Evolutionary conservation across 108 stramenopile species (phyloP), one percentile per base, ranked within the genome.

Genomic region (Skeletonema grethae): DNA sequence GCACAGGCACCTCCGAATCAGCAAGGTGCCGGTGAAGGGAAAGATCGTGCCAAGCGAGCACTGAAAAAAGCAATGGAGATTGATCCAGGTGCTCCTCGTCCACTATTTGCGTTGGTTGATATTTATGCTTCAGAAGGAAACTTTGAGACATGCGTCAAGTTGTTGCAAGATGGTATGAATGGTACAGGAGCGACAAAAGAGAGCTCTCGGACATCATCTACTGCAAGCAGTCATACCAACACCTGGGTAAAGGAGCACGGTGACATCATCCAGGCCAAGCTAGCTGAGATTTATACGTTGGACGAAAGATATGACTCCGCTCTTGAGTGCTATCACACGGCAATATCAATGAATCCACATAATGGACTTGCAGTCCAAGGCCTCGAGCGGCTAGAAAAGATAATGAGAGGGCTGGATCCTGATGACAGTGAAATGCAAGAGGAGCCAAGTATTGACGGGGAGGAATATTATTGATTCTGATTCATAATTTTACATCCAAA

Each of bases 11-110:
- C 76, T 16, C 66, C 59, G 39, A 61, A 63, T 46, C 76, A 71
- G 28, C 79, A 70, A 56, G 70, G 65, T 11, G 79, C 50, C 9
- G 50, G 50, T 9, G 80, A 89, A 41, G 89, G 87, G 4, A 80
- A 77, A 59, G 90, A 90, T 10, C 79, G 86, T 41, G 94, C 94
- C 10, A 92, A 92, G 58, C 84, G 88, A 9, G 90, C 91, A 45
- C 80, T 95, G 45, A 84, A 80, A 18, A 89, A 88, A 59, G 94
- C 94, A 0, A 65, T 95, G 31, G 61, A 78, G 9, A 38, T 91
- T 53, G 90, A 95, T 66, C 90, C 85, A 4, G 70, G 77, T 9
- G 82, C 89, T 9, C 68, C 88, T 57, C 81, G 90, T 43, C 91
- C 91, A 29, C 73, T 94, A 20, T 70, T 95, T 50, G 86, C 90